Conservation (phyloP, 2,329 filamentous ascomycete species). For the Leptographium wingfieldii region DNA sequence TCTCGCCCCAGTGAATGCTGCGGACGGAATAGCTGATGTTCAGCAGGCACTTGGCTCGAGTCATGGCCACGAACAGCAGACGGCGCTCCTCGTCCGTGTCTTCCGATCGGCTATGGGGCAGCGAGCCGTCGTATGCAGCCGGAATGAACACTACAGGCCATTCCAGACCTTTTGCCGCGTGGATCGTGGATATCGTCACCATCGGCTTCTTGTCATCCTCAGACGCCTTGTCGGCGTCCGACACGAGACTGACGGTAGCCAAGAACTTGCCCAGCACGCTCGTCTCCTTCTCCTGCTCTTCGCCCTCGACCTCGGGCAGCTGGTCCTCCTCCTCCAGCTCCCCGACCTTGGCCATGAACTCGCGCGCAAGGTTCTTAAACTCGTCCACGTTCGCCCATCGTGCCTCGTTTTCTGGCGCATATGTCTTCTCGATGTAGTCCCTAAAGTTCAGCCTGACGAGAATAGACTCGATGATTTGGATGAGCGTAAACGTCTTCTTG, state of each 20-base stretch:
- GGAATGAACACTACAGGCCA: constrained; percentile 95
- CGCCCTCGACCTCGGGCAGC: constrained; percentile 55
- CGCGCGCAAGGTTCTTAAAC: constrained; percentile 65
- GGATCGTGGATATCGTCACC: constrained; percentile 90
- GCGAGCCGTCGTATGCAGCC: constrained; percentile 76
- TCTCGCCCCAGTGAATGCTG: constrained; percentile 26
- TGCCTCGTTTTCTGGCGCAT: constrained; percentile 62
- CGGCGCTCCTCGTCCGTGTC: constrained; percentile 79
- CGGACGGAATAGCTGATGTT: constrained; percentile 73
- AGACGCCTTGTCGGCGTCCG: constrained; percentile 57
- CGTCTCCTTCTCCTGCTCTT: constrained; percentile 56
- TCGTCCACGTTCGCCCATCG: constrained; percentile 86
- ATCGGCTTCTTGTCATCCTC: constrained; percentile 43
- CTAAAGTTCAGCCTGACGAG: constrained; percentile 59
- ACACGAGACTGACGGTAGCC: constrained; percentile 79
- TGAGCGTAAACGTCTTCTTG: constrained; percentile 19
- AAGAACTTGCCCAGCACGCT: constrained; percentile 62
- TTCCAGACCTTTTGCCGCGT: constrained; percentile 89
- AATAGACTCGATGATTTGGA: constrained; percentile 37
- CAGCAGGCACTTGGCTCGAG: constrained; percentile 71
- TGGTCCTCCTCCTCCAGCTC: constrained; percentile 32
- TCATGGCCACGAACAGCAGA: constrained; percentile 93
- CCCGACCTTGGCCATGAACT: constrained; percentile 42
- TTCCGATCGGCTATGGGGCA: constrained; percentile 78
- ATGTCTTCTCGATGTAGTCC: constrained; percentile 57